These are phyloP conservation scores for Zoysia pacifica DNA, from an alignment of 176 grass and related monocot genomes.

Conservation along the genomic window DNA sequence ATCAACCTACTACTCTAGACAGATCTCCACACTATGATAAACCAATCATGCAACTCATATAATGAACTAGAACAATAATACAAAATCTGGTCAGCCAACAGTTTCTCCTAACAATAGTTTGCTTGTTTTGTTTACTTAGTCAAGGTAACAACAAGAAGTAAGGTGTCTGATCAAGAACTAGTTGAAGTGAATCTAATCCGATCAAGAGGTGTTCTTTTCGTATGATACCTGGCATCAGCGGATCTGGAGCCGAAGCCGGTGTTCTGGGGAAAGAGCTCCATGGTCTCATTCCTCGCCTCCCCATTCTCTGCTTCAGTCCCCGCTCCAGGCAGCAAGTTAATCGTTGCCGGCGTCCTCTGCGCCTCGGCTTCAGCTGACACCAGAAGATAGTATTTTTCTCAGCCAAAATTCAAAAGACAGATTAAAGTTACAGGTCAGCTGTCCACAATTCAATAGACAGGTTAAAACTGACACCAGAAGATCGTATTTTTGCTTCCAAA, in stretches of 20 bases:
- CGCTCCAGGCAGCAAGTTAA: background rate
- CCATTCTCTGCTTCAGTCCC: slow-evolving; percentile 19
- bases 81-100: background rate
- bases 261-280: slow-evolving; percentile 74
- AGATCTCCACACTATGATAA: background rate
- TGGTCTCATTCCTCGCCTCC: slow-evolving; percentile 34
- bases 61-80: background rate
- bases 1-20: background rate
- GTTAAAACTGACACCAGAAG: background rate
- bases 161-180: slow-evolving; percentile 16
- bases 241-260: slow-evolving; percentile 41
- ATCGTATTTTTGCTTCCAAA: background rate
- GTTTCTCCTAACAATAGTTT: background rate
- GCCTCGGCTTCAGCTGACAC: slow-evolving; percentile 54
- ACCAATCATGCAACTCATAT: background rate
- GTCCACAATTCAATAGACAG: background rate
- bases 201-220: background rate
- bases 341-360: slow-evolving; percentile 31
- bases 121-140: background rate
- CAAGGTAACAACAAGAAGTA: background rate
- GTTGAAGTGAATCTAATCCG: background rate
- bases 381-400: background rate
- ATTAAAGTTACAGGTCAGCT: background rate
- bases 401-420: background rate
- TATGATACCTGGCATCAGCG: slow-evolving; percentile 40